Conservation (phyloP, 2,329 filamentous ascomycete genomes). For the Aspergillus persii region DNA sequence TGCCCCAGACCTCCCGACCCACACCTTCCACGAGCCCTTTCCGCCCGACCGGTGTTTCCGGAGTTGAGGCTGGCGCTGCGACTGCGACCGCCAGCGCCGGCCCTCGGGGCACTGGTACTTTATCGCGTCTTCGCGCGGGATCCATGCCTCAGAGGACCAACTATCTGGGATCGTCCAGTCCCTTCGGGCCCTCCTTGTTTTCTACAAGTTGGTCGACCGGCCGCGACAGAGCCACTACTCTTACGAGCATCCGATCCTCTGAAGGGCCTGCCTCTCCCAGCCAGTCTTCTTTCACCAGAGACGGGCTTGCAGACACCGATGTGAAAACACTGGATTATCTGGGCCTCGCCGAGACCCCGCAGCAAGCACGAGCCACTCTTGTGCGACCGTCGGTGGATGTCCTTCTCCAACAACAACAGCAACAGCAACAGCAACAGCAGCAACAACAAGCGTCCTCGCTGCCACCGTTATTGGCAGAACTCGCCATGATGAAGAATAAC, state of each 20-base stretch:
- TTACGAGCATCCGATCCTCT: conserved; percentile 83
- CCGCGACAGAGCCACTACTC: conserved; percentile 79
- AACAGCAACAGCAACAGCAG: conserved; percentile 43
- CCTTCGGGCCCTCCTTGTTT: conserved; percentile 89
- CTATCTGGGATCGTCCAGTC: conserved; percentile 58
- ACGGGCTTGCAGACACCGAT: conserved; percentile 80
- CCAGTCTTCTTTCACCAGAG: conserved; percentile 80
- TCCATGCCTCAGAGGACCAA: conserved; percentile 89
- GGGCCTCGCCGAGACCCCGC: conserved; percentile 88
- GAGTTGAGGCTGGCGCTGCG: conserved; percentile 40
- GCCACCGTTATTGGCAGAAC: conserved; percentile 68
- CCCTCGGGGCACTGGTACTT: conserved; percentile 65
- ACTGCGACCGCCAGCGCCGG: conserved; percentile 42
- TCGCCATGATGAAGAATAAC: conserved; percentile 73
- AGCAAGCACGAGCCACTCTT: conserved; percentile 71
- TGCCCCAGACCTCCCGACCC: conserved; percentile 76
- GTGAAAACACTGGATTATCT: conserved; percentile 94
- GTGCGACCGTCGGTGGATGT: conserved; percentile 59
- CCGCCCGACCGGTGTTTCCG: conserved; percentile 57
- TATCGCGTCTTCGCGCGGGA: conserved; percentile 84
- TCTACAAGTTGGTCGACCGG: conserved; percentile 78
- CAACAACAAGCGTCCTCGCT: conserved; percentile 44
- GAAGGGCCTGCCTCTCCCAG: conserved; percentile 86
- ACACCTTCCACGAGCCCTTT: conserved; percentile 87
- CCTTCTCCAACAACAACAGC: conserved; percentile 49